A percentile compares a stretch with the other conserved stretches of the same genome.
Evolutionary conservation across 129 eudicot species (phyloP).

Genomic region (Cynara cardunculus): DNA sequence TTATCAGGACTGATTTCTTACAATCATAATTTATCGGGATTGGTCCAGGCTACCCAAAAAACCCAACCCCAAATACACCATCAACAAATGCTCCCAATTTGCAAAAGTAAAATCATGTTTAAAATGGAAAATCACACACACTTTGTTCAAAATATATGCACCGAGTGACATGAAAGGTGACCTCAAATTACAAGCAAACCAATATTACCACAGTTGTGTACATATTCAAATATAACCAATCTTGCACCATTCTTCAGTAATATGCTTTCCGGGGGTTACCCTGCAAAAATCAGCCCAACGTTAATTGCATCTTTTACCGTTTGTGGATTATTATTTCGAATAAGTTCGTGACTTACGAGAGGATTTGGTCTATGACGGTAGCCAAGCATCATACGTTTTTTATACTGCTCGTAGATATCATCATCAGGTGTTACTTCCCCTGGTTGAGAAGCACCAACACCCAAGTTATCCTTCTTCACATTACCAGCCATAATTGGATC

Average conservation of each 20-base stretch:
- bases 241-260: constrained; percentile 30
- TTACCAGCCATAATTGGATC: constrained; percentile 67
- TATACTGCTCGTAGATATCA: constrained; percentile 78
- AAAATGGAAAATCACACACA: background rate
- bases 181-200: background rate
- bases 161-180: background rate
- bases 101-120: background rate
- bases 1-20: no score
- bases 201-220: background rate
- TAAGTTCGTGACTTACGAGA: constrained; percentile 48
- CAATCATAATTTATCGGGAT: no score
- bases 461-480: constrained; percentile 59
- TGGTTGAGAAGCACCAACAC: constrained; percentile 72
- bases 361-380: constrained; percentile 72
- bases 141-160: background rate
- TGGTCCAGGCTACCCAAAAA: no score
- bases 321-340: no score
- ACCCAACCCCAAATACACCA: background rate
- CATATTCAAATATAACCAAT: background rate
- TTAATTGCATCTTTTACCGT: no score
- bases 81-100: background rate
- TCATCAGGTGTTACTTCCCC: constrained; percentile 76
- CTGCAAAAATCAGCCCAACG: constrained; percentile 33
- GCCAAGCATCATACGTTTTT: constrained; percentile 87
- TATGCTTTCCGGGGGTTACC: constrained; percentile 60